Conservation (phyloP, 1,284 basidiomycete genomes). For the Ceratorhiza oryzae-sativae region DNA sequence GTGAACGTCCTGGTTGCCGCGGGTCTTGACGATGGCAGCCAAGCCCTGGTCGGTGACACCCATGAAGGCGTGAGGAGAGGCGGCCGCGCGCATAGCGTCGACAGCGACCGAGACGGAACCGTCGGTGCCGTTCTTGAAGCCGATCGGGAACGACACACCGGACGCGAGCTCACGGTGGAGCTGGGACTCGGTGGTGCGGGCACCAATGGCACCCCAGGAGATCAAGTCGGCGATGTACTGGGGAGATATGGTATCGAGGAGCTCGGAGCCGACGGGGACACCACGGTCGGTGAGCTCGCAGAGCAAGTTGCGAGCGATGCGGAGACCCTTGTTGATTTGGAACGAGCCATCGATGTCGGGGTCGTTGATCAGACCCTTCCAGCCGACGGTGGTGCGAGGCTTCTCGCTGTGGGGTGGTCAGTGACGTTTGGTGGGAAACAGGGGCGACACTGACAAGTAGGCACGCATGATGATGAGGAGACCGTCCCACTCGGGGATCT, state of each 20-base stretch:
- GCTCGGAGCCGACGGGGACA: constrained; percentile 92
- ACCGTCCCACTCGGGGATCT: constrained; percentile 71
- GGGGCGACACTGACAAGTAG: constrained; percentile 68
- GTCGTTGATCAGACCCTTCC: constrained; percentile 76
- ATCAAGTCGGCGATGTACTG: constrained; percentile 80
- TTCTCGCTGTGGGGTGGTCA: constrained; percentile 44
- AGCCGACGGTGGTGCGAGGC: constrained; percentile 51
- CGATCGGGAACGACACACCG: constrained; percentile 87
- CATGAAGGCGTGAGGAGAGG: constrained; percentile 96
- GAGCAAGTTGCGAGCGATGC: constrained; percentile 85
- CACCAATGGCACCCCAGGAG: constrained; percentile 98
- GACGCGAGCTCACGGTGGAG: constrained; percentile 91
- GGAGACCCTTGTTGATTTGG: constrained; percentile 96
- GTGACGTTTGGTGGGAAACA: neutral
- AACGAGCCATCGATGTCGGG: constrained; percentile 93
- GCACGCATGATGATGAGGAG: constrained; percentile 94
- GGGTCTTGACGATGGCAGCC: constrained; percentile 94
- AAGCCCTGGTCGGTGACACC: constrained; percentile 92
- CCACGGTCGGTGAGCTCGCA: constrained; percentile 89
- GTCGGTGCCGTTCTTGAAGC: constrained; percentile 99
- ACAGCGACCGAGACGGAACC: constrained; percentile 84
- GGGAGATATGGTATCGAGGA: constrained; percentile 93
- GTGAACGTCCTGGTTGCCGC: constrained; percentile 91
- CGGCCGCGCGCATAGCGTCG: constrained; percentile 94
- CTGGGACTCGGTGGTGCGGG: constrained; percentile 94